Conservation (phyloP, 805 yeast species). For the Zygosaccharomyces lentus region DNA sequence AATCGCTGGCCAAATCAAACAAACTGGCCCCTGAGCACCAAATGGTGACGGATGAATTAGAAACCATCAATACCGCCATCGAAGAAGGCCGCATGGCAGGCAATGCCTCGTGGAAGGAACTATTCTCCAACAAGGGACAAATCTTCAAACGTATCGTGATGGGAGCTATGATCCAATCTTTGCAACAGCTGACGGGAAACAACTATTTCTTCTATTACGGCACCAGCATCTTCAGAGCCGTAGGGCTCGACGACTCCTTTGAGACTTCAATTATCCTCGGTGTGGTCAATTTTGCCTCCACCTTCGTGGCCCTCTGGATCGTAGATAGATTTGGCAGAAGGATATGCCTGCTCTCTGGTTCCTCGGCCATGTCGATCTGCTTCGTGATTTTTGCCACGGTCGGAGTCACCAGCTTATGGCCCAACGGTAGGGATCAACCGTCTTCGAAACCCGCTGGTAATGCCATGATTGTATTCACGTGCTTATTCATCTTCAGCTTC, state of each 20-base stretch:
- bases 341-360: slow-evolving; percentile 45
- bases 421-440: slow-evolving; percentile 39
- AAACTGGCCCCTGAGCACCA: slow-evolving; percentile 51
- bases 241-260: slow-evolving; percentile 56
- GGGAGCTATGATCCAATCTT: slow-evolving; percentile 54
- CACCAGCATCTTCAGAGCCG: slow-evolving; percentile 58
- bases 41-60: slow-evolving; percentile 53
- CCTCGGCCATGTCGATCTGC: slow-evolving; percentile 46
- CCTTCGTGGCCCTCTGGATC: slow-evolving; percentile 48
- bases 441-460: slow-evolving; percentile 57
- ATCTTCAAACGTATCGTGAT: slow-evolving; percentile 44
- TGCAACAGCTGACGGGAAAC: slow-evolving; percentile 67
- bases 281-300: slow-evolving; percentile 55
- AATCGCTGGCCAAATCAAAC: slow-evolving; percentile 56
- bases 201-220: slow-evolving; percentile 68
- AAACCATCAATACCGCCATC: slow-evolving; percentile 54
- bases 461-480: slow-evolving; percentile 66
- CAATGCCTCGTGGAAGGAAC: slow-evolving; percentile 60
- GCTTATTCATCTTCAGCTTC: slow-evolving; percentile 66
- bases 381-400: slow-evolving; percentile 51
- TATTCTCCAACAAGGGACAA: slow-evolving; percentile 64
- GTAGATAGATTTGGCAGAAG: slow-evolving; percentile 56
- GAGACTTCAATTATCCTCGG: slow-evolving; percentile 58
- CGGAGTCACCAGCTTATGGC: slow-evolving; percentile 48
- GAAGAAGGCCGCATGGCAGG: slow-evolving; percentile 61